Base-by-base conservation (phyloP, 768 basidiomycete species). In the Pulveroboletus sp. region DNA sequence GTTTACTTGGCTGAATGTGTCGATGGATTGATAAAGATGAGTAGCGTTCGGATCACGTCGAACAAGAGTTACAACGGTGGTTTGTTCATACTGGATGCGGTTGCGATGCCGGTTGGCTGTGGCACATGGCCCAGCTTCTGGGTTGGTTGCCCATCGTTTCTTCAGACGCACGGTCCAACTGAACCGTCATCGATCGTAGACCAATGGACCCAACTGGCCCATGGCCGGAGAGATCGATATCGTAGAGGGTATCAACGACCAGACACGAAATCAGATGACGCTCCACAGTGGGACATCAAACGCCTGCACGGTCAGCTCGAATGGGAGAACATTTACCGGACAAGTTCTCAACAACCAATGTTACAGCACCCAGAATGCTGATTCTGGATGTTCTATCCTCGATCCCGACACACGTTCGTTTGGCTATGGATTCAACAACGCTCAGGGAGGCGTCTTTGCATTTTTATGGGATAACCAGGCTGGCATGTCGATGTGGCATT, bases 71-170 rank as follows among this genome's bases (percentile, higher is more conserved):
- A 81, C 62, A 77, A 63, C 40, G 63, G 71, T 4, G 88, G 87
- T 5, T 72, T 89, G 11, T 87, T 90, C 71, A 80, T 90, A 57
- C 74, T 87, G 23, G 87, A 89, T 59, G 77, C 86, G 45, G 72
- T 53, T 41, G 68, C 76, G 11, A 85, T 87, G 82, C 86, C 87
- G 9, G 73, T 77, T 36, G 88, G 88, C 0, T 87, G 84, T 63
- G 73, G 78, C 42, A 65, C 69, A 16, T 79, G 78, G 76, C 83
- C 68, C 71, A 83, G 83, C 68, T 85, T 71, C 51, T 78, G 77
- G 77, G 65, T 68, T 31, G 40, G 65, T 58, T 71, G 7, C 40
- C 29, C 4, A 9, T 12, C 9, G 7, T 36, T 34, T 26, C 16
- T 31, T 26, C 23, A 13, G 7, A 22, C 22, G 12, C 9, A 14